phyloP scores from a whole-genome alignment of 352 stramenopile genomes.

The Globisporangium recalcitrans region DNA sequence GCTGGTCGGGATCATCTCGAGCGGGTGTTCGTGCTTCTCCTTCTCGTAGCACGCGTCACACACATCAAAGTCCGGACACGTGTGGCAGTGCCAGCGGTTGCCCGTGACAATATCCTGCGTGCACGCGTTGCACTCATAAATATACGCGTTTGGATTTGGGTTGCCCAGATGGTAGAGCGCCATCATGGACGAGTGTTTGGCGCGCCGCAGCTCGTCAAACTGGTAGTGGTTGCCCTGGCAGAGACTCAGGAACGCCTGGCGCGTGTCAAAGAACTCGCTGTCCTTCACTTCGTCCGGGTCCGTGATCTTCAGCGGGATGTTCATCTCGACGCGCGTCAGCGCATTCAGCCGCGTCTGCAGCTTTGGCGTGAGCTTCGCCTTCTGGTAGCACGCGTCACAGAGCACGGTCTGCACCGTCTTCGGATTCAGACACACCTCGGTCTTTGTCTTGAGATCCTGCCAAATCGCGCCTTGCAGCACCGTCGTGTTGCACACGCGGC shows the following conservation, averaged over 20 bases:
- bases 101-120: slow-evolving; percentile 76
- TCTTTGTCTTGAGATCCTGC: slow-evolving; percentile 61
- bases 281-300: slow-evolving; percentile 83
- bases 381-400: slow-evolving; percentile 80
- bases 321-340: slow-evolving; percentile 52
- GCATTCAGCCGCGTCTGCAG: slow-evolving; percentile 44
- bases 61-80: slow-evolving; percentile 86
- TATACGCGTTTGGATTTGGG: slow-evolving; percentile 84
- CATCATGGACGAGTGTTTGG: slow-evolving; percentile 99
- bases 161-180: slow-evolving; percentile 98
- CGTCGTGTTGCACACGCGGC: slow-evolving; percentile 69
- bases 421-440: slow-evolving; percentile 50
- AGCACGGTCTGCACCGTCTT: slow-evolving; percentile 66
- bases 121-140: slow-evolving; percentile 86
- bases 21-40: slow-evolving; percentile 71
- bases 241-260: slow-evolving; percentile 96
- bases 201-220: slow-evolving; percentile 96
- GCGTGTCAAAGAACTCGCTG: slow-evolving; percentile 93
- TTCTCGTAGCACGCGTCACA: slow-evolving; percentile 86
- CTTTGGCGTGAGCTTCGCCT: slow-evolving; percentile 37
- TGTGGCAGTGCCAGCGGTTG: slow-evolving; percentile 88
- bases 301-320: slow-evolving; percentile 62
- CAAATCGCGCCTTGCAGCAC: slow-evolving; percentile 66
- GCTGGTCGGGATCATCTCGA: slow-evolving; percentile 80
- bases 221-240: slow-evolving; percentile 98